These are phyloP conservation scores for Rosa hybrid DNA, from an alignment of 331 rosid genomes.

Conservation along the genomic window DNA sequence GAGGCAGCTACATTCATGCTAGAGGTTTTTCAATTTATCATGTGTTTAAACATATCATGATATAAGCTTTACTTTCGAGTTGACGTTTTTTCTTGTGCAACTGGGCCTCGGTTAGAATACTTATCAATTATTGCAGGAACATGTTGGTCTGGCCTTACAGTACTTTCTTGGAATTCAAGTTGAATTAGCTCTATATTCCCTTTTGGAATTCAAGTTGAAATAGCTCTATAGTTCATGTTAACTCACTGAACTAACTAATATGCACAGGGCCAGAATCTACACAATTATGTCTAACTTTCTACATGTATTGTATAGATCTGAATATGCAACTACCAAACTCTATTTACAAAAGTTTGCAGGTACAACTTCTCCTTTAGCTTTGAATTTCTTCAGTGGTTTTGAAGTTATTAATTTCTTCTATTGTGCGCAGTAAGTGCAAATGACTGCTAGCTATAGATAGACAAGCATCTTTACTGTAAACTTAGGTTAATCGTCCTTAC, in stretches of 20 bases:
- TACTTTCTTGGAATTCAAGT: slow-evolving; percentile 68
- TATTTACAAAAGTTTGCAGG: slow-evolving; percentile 85
- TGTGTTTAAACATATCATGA: slow-evolving; percentile 74
- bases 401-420: slow-evolving; percentile 16
- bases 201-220: slow-evolving; percentile 4
- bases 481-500: slow-evolving; percentile 74
- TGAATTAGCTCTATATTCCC: slow-evolving; percentile 65
- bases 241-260: not conserved
- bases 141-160: slow-evolving; percentile 49
- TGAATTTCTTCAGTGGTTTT: slow-evolving; percentile 25
- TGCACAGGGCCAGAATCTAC: not conserved
- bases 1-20: slow-evolving; percentile 92
- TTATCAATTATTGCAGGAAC: slow-evolving; percentile 8
- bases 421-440: slow-evolving; percentile 77
- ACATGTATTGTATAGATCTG: slow-evolving; percentile 57
- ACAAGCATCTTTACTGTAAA: slow-evolving; percentile 45
- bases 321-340: slow-evolving; percentile 80
- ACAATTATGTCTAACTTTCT: slow-evolving; percentile 28
- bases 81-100: slow-evolving; percentile 25
- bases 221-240: not conserved
- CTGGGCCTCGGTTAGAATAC: slow-evolving; percentile 15
- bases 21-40: slow-evolving; percentile 79
- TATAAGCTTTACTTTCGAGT: slow-evolving; percentile 31
- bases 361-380: slow-evolving; percentile 28
- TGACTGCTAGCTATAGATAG: slow-evolving; percentile 68